These are phyloP conservation scores for Smittium culicis DNA, from an alignment of 371 early-diverging fungal genomes.

Conservation along the genomic window DNA sequence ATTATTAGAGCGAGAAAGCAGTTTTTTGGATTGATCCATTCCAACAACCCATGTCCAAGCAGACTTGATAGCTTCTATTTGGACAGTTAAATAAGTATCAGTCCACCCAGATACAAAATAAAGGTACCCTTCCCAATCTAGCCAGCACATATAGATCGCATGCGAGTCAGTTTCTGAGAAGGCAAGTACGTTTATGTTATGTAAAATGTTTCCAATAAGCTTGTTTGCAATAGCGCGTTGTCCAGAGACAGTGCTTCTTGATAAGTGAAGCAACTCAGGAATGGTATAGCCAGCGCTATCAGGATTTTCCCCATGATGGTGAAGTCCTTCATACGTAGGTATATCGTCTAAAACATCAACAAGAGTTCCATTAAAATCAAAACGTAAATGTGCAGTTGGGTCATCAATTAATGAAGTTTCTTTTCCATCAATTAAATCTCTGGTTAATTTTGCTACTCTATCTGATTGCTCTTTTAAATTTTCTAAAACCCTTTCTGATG, in stretches of 20 bases:
- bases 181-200: constrained; percentile 33
- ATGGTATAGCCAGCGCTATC: constrained; percentile 75
- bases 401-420: constrained; percentile 14
- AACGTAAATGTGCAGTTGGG: constrained; percentile 36
- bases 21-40: constrained; percentile 19
- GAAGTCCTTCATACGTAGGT: constrained; percentile 52
- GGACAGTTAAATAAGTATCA: constrained; percentile 20
- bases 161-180: constrained; percentile 17
- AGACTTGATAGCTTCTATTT: constrained; percentile 16
- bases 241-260: constrained; percentile 64
- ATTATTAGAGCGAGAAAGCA: background rate
- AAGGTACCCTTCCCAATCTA: constrained; percentile 29
- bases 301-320: constrained; percentile 80
- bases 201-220: constrained; percentile 44
- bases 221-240: constrained; percentile 63
- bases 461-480: constrained; percentile 14
- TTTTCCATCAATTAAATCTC: background rate
- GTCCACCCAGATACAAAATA: constrained; percentile 19
- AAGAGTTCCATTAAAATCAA: constrained; percentile 59
- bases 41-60: constrained; percentile 31
- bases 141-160: constrained; percentile 19
- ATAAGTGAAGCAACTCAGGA: constrained; percentile 61
- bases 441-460: constrained; percentile 10
- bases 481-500: constrained; percentile 23
- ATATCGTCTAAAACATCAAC: constrained; percentile 38